Conservation (phyloP, 305 asterid genomes). For the Solanum chacoense region DNA sequence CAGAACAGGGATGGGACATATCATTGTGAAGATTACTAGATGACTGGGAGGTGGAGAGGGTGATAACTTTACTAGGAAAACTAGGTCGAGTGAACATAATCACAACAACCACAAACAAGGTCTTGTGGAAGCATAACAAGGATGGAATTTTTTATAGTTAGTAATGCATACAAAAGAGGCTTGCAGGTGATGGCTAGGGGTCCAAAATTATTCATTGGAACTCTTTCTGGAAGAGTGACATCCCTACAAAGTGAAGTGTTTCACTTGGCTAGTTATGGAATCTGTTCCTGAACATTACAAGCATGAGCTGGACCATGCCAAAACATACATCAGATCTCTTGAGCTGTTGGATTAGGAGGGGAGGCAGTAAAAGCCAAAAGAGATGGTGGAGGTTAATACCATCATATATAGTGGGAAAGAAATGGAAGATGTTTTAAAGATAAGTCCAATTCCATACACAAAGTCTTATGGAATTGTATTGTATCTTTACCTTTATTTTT, state of each 20-base stretch:
- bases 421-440: background rate
- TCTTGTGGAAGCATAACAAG: background rate
- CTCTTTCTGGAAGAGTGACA: background rate
- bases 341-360: background rate
- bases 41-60: background rate
- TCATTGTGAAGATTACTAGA: background rate
- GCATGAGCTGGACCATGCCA: background rate
- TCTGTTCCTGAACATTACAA: background rate
- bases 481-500: background rate
- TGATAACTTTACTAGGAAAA: background rate
- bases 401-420: background rate
- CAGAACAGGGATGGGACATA: background rate
- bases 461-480: background rate
- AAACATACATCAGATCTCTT: background rate
- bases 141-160: background rate
- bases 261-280: background rate
- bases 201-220: background rate
- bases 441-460: background rate
- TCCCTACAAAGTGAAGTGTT: background rate
- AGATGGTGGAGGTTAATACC: background rate
- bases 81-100: background rate
- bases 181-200: background rate
- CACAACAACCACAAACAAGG: background rate
- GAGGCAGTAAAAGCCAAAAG: background rate
- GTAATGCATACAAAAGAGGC: background rate